These are phyloP conservation scores for Cynara cardunculus DNA, from an alignment of 129 eudicot genomes.

Conservation along the genomic window DNA sequence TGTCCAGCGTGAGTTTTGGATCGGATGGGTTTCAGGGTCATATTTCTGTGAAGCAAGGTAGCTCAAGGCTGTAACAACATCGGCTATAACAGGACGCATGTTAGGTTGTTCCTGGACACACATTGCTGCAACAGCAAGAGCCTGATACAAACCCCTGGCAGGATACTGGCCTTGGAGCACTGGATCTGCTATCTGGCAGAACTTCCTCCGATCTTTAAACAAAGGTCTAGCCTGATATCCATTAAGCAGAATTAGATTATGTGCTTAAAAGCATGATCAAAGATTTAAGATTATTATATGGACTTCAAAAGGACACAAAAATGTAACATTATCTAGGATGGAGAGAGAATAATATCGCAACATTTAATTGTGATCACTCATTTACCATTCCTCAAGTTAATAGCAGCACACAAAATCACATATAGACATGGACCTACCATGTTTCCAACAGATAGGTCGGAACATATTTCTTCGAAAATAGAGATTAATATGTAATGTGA, in stretches of 20 bases:
- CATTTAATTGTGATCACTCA: not conserved
- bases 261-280: not conserved
- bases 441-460: not conserved
- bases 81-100: slow-evolving; percentile 67
- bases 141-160: slow-evolving; percentile 58
- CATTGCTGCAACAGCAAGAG: slow-evolving; percentile 75
- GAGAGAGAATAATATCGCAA: not conserved
- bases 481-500: not conserved
- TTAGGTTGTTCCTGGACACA: slow-evolving; percentile 75
- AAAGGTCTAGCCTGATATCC: slow-evolving; percentile 58
- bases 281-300: not conserved
- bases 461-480: not conserved
- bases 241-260: not conserved
- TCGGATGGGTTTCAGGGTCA: slow-evolving; percentile 42
- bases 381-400: not conserved
- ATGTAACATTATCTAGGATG: not conserved
- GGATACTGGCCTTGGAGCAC: slow-evolving; percentile 68
- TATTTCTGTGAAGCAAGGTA: slow-evolving; percentile 61
- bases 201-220: slow-evolving; percentile 55
- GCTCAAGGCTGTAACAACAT: slow-evolving; percentile 69
- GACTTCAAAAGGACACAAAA: not conserved
- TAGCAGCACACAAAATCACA: no score
- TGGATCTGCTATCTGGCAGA: slow-evolving; percentile 66
- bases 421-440: not conserved
- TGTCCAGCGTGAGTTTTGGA: slow-evolving; percentile 39